Evolutionary conservation across 1,139 yeast species (phyloP).

Genomic region (Taiozyma sp.): DNA sequence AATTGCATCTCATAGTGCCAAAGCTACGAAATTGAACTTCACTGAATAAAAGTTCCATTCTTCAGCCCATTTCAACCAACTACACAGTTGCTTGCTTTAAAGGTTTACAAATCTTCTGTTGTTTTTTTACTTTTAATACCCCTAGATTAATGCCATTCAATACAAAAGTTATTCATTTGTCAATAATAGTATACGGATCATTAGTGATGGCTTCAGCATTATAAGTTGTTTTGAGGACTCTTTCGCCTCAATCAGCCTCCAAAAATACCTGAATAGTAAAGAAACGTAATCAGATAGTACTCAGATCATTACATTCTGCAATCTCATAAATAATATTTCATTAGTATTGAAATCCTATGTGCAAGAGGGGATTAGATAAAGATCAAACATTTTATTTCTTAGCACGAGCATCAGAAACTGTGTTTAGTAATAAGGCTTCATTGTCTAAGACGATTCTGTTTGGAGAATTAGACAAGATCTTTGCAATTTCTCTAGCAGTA

Average conservation of each 20-base stretch:
- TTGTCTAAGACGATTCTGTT: slow-evolving; percentile 89
- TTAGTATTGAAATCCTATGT: neutral
- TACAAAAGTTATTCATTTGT: no score
- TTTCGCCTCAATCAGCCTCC: neutral
- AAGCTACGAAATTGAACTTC: slow-evolving; percentile 25
- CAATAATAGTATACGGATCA: no score
- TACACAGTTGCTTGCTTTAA: no score
- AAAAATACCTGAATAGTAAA: no score
- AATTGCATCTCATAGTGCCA: slow-evolving; percentile 13
- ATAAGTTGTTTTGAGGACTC: no score
- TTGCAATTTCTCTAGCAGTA: slow-evolving; percentile 95
- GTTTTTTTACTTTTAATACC: no score
- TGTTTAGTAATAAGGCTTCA: slow-evolving; percentile 86
- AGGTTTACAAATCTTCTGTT: no score
- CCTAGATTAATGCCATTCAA: no score
- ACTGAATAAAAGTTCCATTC: neutral
- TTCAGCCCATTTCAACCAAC: no score
- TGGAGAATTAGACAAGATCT: slow-evolving; percentile 77
- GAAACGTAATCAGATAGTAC: no score
- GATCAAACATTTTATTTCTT: slow-evolving; percentile 15
- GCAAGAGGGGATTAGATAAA: neutral
- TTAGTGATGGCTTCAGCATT: no score
- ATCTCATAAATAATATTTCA: neutral
- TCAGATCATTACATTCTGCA: neutral
- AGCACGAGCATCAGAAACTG: slow-evolving; percentile 56